Evolutionary conservation across 169 alveolate genomes (phyloP).

Genomic region (Plasmodium vivax): DNA sequence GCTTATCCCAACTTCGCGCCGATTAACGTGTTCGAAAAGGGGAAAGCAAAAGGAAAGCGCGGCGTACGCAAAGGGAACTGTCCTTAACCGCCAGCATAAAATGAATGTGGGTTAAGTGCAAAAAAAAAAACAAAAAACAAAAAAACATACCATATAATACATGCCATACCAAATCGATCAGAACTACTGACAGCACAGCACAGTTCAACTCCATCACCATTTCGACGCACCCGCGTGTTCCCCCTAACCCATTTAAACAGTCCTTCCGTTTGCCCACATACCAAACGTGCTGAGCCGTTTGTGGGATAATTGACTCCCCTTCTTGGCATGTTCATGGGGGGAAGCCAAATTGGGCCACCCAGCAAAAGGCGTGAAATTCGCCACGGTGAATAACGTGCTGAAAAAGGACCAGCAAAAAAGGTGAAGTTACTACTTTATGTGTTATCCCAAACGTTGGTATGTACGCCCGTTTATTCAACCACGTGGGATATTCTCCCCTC

Average conservation of each 20-base stretch:
- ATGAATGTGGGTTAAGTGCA: not conserved
- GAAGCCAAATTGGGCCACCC: not conserved
- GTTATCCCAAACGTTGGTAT: not conserved
- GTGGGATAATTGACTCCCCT: not conserved
- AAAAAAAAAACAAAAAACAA: no score
- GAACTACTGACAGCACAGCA: not conserved
- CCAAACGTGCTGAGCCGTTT: not conserved
- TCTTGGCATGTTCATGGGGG: not conserved
- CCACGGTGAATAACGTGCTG: not conserved
- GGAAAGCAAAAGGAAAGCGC: not conserved
- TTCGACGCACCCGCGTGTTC: not conserved
- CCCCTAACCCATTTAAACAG: not conserved
- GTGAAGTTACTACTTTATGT: not conserved
- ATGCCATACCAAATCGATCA: not conserved
- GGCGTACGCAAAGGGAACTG: not conserved
- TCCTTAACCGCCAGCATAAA: not conserved
- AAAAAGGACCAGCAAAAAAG: not conserved
- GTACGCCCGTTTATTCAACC: not conserved
- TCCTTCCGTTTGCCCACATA: not conserved
- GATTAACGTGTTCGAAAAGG: not conserved
- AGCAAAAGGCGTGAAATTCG: not conserved
- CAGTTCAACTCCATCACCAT: not conserved
- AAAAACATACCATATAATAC: not conserved
- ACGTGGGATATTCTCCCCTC: not conserved
- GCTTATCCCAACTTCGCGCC: not conserved